Conservation (phyloP, 179 eudicot species). For the Heliamphora pulchella region DNA sequence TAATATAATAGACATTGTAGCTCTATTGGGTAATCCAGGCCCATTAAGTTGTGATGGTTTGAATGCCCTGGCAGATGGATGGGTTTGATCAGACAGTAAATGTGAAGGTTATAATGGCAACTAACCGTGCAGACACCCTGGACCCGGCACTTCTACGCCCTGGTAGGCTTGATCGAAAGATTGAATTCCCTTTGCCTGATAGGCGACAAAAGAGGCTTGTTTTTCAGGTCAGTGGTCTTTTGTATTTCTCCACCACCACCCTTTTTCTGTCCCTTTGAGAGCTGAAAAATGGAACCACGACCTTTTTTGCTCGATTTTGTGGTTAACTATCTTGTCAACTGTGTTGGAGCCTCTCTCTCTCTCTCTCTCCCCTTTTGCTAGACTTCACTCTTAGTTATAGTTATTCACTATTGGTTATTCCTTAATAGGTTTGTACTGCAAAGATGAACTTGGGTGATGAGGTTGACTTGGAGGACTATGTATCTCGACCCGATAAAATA, state of each 20-base stretch:
- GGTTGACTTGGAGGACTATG: slow-evolving; percentile 93
- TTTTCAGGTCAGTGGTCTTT: slow-evolving; percentile 50
- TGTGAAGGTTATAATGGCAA: slow-evolving; percentile 94
- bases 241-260: too few species aligned
- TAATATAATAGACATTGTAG: neutral
- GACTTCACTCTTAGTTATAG: neutral
- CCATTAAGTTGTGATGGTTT: neutral
- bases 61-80: slow-evolving; percentile 55
- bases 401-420: too few species aligned
- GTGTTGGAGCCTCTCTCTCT: neutral
- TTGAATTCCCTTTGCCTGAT: slow-evolving; percentile 89
- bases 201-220: slow-evolving; percentile 87
- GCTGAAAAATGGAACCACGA: too few species aligned
- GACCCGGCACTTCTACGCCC: slow-evolving; percentile 94
- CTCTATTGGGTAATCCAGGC: neutral
- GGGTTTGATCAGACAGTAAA: slow-evolving; percentile 91
- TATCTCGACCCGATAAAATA: slow-evolving; percentile 88
- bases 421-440: slow-evolving; percentile 69
- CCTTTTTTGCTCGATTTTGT: too few species aligned
- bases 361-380: too few species aligned
- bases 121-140: slow-evolving; percentile 87
- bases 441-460: slow-evolving; percentile 92
- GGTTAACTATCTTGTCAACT: too few species aligned
- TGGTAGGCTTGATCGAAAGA: slow-evolving; percentile 88
- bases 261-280: too few species aligned